Evolutionary conservation across 2,329 filamentous ascomycete genomes (phyloP).

Genomic region (Scedosporium minutisporum): DNA sequence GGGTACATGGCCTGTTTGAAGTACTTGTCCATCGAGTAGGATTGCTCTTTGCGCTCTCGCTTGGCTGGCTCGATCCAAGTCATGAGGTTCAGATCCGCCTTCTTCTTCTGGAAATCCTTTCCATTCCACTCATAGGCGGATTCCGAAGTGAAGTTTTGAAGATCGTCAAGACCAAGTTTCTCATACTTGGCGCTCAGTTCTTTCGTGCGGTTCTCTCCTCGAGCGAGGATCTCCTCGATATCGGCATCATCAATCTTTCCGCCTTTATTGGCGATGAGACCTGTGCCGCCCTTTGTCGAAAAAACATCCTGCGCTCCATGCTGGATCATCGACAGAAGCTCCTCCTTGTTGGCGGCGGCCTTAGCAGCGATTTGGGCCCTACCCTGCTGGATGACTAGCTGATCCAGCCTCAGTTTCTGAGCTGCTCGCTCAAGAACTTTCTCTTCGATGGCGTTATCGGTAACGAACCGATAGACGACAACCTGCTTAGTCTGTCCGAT

Average conservation of each 20-base stretch:
- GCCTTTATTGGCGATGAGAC: slow-evolving; percentile 47
- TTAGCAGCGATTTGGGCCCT: slow-evolving; percentile 85
- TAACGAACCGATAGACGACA: slow-evolving; percentile 91
- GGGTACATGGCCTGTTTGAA: slow-evolving; percentile 81
- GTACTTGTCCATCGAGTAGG: slow-evolving; percentile 98
- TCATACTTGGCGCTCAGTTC: slow-evolving; percentile 90
- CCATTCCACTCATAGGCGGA: slow-evolving; percentile 99
- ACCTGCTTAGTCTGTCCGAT: slow-evolving; percentile 99
- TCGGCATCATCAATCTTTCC: slow-evolving; percentile 72
- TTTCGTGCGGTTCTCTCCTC: slow-evolving; percentile 81
- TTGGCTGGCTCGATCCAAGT: slow-evolving; percentile 98
- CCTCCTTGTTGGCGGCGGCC: slow-evolving; percentile 88
- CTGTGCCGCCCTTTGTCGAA: slow-evolving; percentile 58
- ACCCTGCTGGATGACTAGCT: slow-evolving; percentile 96
- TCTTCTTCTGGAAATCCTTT: slow-evolving; percentile 83
- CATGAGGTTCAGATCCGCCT: slow-evolving; percentile 76
- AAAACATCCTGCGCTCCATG: slow-evolving; percentile 97
- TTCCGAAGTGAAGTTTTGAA: slow-evolving; percentile 96
- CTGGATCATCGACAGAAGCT: slow-evolving; percentile 95
- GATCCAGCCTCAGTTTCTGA: slow-evolving; percentile 91
- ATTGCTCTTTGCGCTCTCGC: slow-evolving; percentile 95
- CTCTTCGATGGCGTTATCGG: slow-evolving; percentile 96
- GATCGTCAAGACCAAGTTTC: slow-evolving; percentile 89
- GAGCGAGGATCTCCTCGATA: slow-evolving; percentile 77
- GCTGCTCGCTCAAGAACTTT: slow-evolving; percentile 95